Conservation (phyloP, 306 rosid species). For the Vigna nakashimae region DNA sequence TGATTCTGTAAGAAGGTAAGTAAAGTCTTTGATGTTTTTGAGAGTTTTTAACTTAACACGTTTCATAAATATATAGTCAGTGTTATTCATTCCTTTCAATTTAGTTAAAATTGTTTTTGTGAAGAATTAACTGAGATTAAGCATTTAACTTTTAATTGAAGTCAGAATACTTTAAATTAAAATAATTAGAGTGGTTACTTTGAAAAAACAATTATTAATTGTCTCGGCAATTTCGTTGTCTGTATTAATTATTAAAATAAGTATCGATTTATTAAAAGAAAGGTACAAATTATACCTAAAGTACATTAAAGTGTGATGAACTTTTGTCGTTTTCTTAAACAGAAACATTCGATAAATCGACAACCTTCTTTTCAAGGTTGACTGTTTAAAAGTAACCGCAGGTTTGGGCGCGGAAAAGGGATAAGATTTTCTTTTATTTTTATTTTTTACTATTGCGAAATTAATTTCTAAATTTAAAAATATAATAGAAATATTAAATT, state of each 20-base stretch:
- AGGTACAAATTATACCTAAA: background rate
- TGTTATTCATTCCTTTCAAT: too few relatives aligned
- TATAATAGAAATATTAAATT: too few relatives aligned
- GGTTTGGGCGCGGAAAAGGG: background rate
- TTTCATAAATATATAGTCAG: background rate
- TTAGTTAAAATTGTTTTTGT: background rate
- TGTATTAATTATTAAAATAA: background rate
- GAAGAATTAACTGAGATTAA: background rate
- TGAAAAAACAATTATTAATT: too few relatives aligned
- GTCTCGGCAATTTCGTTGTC: background rate
- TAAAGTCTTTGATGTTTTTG: too few relatives aligned
- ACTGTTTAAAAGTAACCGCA: slow-evolving; percentile 13
- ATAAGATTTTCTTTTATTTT: background rate
- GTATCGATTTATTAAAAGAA: background rate
- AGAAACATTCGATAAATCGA: slow-evolving; percentile 4
- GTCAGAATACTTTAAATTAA: background rate
- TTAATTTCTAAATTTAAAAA: background rate
- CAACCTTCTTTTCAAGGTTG: slow-evolving; percentile 14
- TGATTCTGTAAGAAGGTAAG: too few relatives aligned
- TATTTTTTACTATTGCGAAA: too few relatives aligned
- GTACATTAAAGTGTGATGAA: slow-evolving; percentile 15
- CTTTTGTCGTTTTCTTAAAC: slow-evolving; percentile 41
- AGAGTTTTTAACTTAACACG: background rate
- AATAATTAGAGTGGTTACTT: background rate
- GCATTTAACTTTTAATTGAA: background rate